Conservation (phyloP, 1,284 basidiomycete genomes). For the Spongispora temasekensis region DNA sequence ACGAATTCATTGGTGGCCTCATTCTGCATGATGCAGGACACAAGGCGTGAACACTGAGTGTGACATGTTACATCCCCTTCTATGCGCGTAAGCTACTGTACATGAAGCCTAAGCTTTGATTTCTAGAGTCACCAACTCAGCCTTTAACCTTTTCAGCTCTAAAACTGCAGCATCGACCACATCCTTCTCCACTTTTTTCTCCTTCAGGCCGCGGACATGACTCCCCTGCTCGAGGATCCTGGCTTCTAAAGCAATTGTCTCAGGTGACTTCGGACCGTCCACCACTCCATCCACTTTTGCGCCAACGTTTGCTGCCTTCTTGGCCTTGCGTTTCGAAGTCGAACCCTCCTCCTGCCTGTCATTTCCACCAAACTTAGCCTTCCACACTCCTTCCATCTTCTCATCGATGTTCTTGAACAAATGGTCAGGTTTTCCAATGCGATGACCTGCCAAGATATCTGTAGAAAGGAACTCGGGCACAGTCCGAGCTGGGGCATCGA, state of each 20-base stretch:
- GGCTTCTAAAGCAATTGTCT: constrained; percentile 64
- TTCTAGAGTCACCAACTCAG: constrained; percentile 39
- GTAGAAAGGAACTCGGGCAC: constrained; percentile 69
- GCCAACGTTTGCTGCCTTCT: constrained; percentile 36
- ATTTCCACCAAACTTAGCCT: constrained; percentile 77
- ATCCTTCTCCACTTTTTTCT: constrained; percentile 65
- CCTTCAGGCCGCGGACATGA: constrained; percentile 67
- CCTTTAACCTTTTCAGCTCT: constrained; percentile 51
- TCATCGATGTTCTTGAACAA: constrained; percentile 96
- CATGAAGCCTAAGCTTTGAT: constrained; percentile 11
- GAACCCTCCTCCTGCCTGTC: constrained; percentile 44
- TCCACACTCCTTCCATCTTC: constrained; percentile 85
- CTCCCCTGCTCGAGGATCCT: constrained; percentile 77
- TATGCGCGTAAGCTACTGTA: too few species aligned
- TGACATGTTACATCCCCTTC: too few species aligned
- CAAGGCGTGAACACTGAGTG: too few species aligned
- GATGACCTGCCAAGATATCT: constrained; percentile 89
- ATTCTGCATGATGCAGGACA: constrained; percentile 12
- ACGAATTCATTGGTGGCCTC: constrained; percentile 30
- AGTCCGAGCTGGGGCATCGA: constrained; percentile 86
- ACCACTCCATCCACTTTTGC: constrained; percentile 15
- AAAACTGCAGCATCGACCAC: constrained; percentile 63
- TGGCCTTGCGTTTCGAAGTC: constrained; percentile 57
- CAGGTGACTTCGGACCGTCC: constrained; percentile 59
- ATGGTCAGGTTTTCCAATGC: constrained; percentile 84